phyloP scores from a whole-genome alignment of 2,329 filamentous ascomycete genomes.

The Aspergillaceae sp. region DNA sequence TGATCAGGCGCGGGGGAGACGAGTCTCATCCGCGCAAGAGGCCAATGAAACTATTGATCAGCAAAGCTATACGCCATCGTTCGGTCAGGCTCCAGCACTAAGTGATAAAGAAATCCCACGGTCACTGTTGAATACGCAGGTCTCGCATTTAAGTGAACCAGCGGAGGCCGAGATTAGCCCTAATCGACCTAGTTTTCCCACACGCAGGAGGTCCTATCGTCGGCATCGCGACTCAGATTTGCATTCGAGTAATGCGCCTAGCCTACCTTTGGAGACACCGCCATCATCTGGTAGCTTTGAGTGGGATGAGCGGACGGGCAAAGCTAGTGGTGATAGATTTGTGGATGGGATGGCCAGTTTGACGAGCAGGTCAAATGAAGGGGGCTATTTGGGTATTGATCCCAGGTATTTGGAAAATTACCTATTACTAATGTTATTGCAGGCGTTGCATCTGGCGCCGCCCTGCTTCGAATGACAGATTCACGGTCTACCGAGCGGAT shows the following conservation, averaged over 20 bases:
- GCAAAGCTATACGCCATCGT: background rate
- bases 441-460: conserved; percentile 12
- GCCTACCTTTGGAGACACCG: conserved; percentile 11
- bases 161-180: background rate
- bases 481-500: conserved; percentile 1
- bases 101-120: background rate
- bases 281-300: conserved; percentile 23
- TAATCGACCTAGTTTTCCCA: background rate
- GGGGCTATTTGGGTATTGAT: conserved; percentile 9
- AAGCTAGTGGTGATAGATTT: conserved; percentile 5
- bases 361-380: conserved; percentile 6
- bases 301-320: conserved; percentile 11
- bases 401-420: background rate
- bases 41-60: background rate
- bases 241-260: background rate
- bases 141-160: background rate
- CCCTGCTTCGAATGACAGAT: conserved; percentile 9
- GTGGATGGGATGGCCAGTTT: conserved; percentile 12
- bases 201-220: background rate
- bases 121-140: background rate
- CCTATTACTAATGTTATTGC: background rate
- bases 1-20: too few species aligned
- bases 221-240: background rate
- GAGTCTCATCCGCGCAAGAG: background rate
- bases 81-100: background rate